phyloP scores from a whole-genome alignment of 148 eudicot genomes.

The Camellia granthamiana region DNA sequence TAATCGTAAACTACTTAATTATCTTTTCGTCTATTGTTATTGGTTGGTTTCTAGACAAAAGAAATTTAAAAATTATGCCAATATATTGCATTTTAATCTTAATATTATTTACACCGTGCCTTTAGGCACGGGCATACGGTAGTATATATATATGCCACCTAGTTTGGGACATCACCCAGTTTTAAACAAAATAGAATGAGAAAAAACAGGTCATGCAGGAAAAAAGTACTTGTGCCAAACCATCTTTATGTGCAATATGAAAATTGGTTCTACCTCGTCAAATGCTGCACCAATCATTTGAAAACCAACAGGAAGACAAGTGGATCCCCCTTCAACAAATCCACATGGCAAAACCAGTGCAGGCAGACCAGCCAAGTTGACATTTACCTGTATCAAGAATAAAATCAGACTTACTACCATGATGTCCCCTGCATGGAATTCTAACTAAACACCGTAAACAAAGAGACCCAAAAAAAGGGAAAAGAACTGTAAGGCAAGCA shows the following conservation, averaged over 20 bases:
- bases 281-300: slow-evolving; percentile 97
- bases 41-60: too few relatives aligned
- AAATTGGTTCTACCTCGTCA: slow-evolving; percentile 59
- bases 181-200: background rate
- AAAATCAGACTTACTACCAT: background rate
- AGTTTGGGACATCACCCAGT: background rate
- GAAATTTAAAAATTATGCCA: too few relatives aligned
- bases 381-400: slow-evolving; percentile 71
- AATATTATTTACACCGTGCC: too few relatives aligned
- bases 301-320: slow-evolving; percentile 79
- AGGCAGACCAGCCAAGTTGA: slow-evolving; percentile 97
- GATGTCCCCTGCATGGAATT: background rate
- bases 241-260: background rate
- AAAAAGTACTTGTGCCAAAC: background rate
- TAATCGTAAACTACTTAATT: too few relatives aligned
- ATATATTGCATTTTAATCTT: too few relatives aligned
- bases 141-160: background rate
- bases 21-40: too few relatives aligned
- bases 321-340: slow-evolving; percentile 54
- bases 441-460: background rate
- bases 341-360: slow-evolving; percentile 96
- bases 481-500: background rate
- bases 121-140: too few relatives aligned
- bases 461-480: background rate
- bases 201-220: background rate